A percentile compares a stretch with the other conserved stretches of the same genome.
phyloP scores from a whole-genome alignment of 768 basidiomycete species.

The Boletus subcaerulescens region DNA sequence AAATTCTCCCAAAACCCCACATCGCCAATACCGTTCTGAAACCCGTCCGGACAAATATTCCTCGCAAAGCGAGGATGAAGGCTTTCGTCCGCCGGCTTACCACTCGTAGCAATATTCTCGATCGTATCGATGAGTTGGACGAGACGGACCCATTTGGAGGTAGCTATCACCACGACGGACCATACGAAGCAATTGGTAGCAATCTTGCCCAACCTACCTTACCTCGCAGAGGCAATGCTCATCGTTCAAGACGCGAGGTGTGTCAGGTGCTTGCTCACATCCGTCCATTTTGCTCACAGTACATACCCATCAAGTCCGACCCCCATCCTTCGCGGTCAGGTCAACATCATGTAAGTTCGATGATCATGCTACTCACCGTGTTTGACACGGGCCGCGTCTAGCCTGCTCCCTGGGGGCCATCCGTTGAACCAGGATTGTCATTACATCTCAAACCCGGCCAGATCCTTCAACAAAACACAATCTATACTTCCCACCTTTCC shows the following conservation, averaged over 20 bases:
- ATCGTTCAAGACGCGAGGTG: constrained; percentile 18
- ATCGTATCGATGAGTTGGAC: constrained; percentile 76
- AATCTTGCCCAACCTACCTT: constrained; percentile 11
- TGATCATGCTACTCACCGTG: background rate
- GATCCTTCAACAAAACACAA: constrained; percentile 42
- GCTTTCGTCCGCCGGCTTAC: constrained; percentile 28
- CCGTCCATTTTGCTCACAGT: constrained; percentile 5
- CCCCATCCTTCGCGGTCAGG: constrained; percentile 4
- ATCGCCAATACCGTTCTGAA: background rate
- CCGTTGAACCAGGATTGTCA: constrained; percentile 35
- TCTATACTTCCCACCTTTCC: constrained; percentile 10
- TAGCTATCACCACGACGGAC: constrained; percentile 64
- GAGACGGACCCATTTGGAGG: constrained; percentile 68
- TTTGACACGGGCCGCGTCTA: constrained; percentile 12
- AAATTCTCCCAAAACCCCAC: background rate
- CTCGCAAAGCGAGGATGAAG: constrained; percentile 23
- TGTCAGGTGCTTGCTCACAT: constrained; percentile 10
- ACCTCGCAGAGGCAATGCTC: background rate
- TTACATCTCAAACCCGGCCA: constrained; percentile 56
- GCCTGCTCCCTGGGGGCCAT: constrained; percentile 6
- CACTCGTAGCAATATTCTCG: constrained; percentile 38
- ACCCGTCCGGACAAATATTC: background rate
- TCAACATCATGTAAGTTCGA: constrained; percentile 19
- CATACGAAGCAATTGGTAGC: constrained; percentile 64
- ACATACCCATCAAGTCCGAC: constrained; percentile 11